phyloP scores from a whole-genome alignment of 331 rosid genomes.

The Ulmus americana region DNA sequence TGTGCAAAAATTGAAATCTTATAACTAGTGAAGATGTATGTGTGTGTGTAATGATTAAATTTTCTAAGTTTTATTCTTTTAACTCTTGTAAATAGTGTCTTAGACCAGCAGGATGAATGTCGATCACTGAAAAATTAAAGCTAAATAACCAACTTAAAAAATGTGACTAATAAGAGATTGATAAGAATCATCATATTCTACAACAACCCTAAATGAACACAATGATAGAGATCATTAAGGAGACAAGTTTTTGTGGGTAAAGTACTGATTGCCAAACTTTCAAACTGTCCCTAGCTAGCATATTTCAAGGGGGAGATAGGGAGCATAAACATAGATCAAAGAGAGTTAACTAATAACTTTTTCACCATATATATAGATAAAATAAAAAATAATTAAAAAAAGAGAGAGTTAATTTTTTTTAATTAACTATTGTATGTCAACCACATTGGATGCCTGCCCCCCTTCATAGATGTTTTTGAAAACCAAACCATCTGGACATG shows the following conservation, averaged over 20 bases:
- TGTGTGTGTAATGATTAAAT: background rate
- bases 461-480: background rate
- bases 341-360: no score
- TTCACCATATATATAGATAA: background rate
- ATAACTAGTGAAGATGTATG: no score
- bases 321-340: background rate
- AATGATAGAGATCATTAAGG: conserved; percentile 17
- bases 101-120: background rate
- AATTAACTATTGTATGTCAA: conserved; percentile 14
- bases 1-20: no score
- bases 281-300: background rate
- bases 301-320: background rate
- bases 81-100: background rate
- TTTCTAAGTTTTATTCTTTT: background rate
- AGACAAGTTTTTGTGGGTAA: conserved; percentile 15
- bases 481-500: background rate
- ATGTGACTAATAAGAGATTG: background rate
- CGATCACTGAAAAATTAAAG: background rate
- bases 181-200: background rate
- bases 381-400: background rate
- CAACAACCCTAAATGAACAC: conserved; percentile 15
- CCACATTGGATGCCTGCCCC: conserved; percentile 25
- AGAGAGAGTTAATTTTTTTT: background rate
- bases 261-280: conserved; percentile 6
- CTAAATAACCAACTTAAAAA: background rate